Conservation (phyloP, 768 basidiomycete genomes). For the Leccinum rimulosum region DNA sequence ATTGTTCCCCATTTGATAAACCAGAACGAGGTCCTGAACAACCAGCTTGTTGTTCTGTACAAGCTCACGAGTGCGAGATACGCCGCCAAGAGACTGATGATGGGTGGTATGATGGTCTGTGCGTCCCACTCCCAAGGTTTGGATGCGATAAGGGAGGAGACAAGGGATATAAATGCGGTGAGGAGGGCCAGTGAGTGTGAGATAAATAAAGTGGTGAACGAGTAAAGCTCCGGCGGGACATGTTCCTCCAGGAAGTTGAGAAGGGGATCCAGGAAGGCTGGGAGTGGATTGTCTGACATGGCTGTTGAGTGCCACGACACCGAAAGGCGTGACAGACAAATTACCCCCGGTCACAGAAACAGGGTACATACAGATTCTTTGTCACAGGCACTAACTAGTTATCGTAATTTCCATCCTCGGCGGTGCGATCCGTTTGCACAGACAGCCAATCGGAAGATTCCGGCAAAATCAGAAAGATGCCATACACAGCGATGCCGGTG, state of each 20-base stretch:
- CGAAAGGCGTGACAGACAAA: slow-evolving; percentile 17
- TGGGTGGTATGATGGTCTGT: slow-evolving; percentile 67
- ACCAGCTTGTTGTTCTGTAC: slow-evolving; percentile 77
- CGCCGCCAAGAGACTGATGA: slow-evolving; percentile 68
- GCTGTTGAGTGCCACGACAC: slow-evolving; percentile 21
- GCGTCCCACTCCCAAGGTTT: slow-evolving; percentile 62
- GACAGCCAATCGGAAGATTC: slow-evolving; percentile 28
- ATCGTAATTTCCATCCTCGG: slow-evolving; percentile 10
- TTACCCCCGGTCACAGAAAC: slow-evolving; percentile 14
- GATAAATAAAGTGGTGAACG: slow-evolving; percentile 47
- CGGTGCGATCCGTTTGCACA: slow-evolving; percentile 1
- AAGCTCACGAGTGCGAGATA: slow-evolving; percentile 76
- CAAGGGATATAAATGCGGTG: slow-evolving; percentile 47
- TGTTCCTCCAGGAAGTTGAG: slow-evolving; percentile 52
- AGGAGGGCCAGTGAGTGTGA: slow-evolving; percentile 52
- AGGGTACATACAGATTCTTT: background rate
- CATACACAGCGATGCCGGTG: slow-evolving; percentile 10
- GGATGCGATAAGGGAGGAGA: slow-evolving; percentile 46
- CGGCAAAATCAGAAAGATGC: slow-evolving; percentile 13
- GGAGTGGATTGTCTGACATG: slow-evolving; percentile 37
- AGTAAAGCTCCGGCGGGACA: slow-evolving; percentile 57
- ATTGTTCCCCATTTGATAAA: slow-evolving; percentile 77
- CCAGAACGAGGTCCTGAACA: slow-evolving; percentile 63
- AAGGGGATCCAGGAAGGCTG: slow-evolving; percentile 51
- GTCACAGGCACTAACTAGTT: slow-evolving; percentile 14